These are phyloP conservation scores for Cicer arietinum DNA, from an alignment of 306 rosid species.

Conservation along the genomic window DNA sequence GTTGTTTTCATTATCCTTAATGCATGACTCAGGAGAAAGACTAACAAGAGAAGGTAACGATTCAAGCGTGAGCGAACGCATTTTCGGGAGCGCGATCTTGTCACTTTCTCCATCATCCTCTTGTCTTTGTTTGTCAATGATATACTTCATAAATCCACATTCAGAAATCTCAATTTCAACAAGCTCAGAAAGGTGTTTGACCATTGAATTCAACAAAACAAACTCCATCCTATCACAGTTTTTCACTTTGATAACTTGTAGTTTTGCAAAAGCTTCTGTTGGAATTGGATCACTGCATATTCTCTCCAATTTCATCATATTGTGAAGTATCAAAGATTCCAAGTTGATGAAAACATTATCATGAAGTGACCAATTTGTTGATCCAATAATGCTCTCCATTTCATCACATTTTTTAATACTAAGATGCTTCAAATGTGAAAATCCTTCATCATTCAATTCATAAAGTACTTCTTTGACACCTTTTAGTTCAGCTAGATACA, in stretches of 20 bases:
- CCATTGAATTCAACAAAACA: conserved; percentile 48
- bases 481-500: conserved; percentile 51
- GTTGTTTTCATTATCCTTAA: background rate
- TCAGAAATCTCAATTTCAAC: conserved; percentile 49
- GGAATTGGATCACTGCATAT: conserved; percentile 47
- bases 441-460: conserved; percentile 47
- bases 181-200: conserved; percentile 42
- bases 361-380: conserved; percentile 36
- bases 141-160: conserved; percentile 37
- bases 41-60: conserved; percentile 46
- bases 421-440: conserved; percentile 51
- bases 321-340: conserved; percentile 43
- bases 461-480: conserved; percentile 46
- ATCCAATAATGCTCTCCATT: conserved; percentile 41
- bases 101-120: conserved; percentile 21
- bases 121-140: conserved; percentile 33
- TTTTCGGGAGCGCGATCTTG: conserved; percentile 36
- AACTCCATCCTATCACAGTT: conserved; percentile 46
- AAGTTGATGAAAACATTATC: conserved; percentile 47
- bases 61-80: conserved; percentile 42
- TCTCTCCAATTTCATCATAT: conserved; percentile 47
- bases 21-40: conserved; percentile 33
- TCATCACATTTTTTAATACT: conserved; percentile 45
- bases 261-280: conserved; percentile 45
- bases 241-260: conserved; percentile 39